Percentiles rank a stretch among this genome's conserved stretches.
These are phyloP conservation scores for Talaromyces stipitatus DNA, from an alignment of 495 filamentous ascomycete species.

Conservation along the genomic window DNA sequence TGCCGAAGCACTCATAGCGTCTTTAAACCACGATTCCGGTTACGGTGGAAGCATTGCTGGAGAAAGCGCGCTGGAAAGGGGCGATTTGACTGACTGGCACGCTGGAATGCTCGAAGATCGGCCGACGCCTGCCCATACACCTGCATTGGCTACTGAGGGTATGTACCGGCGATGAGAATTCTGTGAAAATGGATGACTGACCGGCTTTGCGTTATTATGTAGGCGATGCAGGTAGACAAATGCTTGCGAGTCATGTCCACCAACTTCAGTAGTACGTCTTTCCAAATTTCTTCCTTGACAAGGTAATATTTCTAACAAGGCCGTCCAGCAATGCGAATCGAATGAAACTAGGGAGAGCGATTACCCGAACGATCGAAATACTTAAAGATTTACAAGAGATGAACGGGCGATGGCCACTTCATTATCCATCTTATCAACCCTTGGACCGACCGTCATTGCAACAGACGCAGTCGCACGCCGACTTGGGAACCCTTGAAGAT, in stretches of 20 bases:
- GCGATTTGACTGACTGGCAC: constrained; percentile 45
- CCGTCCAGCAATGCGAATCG: constrained; percentile 75
- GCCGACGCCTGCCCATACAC: constrained; percentile 52
- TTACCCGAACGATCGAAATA: constrained; percentile 75
- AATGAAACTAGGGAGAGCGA: constrained; percentile 73
- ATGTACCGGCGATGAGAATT: not conserved
- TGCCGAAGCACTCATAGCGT: constrained; percentile 57
- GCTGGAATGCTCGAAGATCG: constrained; percentile 59
- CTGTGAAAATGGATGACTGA: not conserved
- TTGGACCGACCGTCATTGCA: constrained; percentile 37
- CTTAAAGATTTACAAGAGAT: constrained; percentile 74
- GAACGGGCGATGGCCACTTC: constrained; percentile 87
- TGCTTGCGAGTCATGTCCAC: constrained; percentile 62
- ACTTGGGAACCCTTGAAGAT: constrained; percentile 22
- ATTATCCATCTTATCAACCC: constrained; percentile 79
- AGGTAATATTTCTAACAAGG: constrained; percentile 16
- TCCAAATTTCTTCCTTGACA: not conserved
- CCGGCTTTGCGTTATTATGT: not conserved
- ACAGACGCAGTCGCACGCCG: constrained; percentile 41
- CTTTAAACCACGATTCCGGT: constrained; percentile 79
- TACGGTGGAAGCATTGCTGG: constrained; percentile 71
- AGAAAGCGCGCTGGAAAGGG: constrained; percentile 38
- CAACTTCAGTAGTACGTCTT: constrained; percentile 57
- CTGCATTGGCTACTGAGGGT: constrained; percentile 42
- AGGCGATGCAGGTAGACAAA: constrained; percentile 53